Base-by-base conservation (phyloP, 495 filamentous ascomycete species). In the Neurospora pannonica region DNA sequence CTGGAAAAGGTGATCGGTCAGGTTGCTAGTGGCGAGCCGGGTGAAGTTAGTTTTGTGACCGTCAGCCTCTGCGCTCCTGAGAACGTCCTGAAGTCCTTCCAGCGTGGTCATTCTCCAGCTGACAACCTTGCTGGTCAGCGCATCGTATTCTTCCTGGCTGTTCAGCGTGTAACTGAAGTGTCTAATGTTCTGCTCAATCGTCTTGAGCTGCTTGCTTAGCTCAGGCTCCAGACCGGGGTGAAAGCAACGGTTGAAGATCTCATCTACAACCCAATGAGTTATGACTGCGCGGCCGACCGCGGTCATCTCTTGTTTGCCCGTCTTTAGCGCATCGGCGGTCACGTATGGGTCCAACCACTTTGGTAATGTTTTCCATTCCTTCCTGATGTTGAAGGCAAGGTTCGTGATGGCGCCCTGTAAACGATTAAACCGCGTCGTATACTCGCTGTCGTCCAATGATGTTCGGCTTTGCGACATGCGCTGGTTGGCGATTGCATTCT, bases 401-500 rank as follows among this genome's bases (percentile, higher is more conserved):
- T 99, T 96, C 76, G 94, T 95, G 78, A 97, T 95, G 9, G 96
- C 93, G 60, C 96, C 95, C 76, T 99, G 96, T 46, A 99, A 88
- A 21, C 97, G 93, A 74, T 92, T 92, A 81, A 99, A 98, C 15
- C 97, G 89, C 40, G 91, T 94, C 46, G 89, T 87, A 78, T 99
- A 99, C 85, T 98, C 96, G 80, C 91, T 97, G 81, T 99, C 96
- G 81, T 99, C 96, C 38, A 98, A 90, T 6, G 96, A 94, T 0
- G 95, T 98, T 38, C 94, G 93, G 19, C 95, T 98, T 76, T 95
- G 92, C 17, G 95, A 94, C 80, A 99, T 91, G 71, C 96, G 90
- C 82, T 98, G 97, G 81, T 98, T 93, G 40, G 97, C 96, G 67
- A 99, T 89, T 5, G 93, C 95, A 80, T 99, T 98, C 82, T 99